These are phyloP conservation scores for Parastagonospora avenae DNA, from an alignment of 2,329 filamentous ascomycete genomes.

Conservation along the genomic window DNA sequence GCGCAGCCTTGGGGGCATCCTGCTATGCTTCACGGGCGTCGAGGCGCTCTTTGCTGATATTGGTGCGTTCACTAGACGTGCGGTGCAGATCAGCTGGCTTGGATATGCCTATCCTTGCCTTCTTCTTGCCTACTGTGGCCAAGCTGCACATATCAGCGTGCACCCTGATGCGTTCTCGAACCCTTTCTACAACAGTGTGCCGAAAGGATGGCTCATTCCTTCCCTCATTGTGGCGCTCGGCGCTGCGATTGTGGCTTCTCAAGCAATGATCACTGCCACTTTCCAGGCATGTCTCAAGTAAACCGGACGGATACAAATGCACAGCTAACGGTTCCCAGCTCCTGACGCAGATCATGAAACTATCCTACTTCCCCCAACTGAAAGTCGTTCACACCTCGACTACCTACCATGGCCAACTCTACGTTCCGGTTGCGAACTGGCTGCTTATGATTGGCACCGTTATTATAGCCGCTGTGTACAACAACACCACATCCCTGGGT, in stretches of 20 bases:
- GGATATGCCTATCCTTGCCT: conserved; percentile 71
- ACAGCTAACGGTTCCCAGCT: conserved; percentile 47
- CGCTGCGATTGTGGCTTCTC: conserved; percentile 75
- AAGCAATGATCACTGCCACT: conserved; percentile 77
- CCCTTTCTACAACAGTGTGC: conserved; percentile 74
- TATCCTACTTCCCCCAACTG: conserved; percentile 77
- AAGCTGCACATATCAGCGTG: conserved; percentile 72
- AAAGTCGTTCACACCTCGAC: conserved; percentile 73
- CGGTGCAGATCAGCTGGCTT: conserved; percentile 76
- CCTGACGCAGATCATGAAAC: conserved; percentile 73
- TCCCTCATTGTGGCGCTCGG: conserved; percentile 71
- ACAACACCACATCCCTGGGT: conserved; percentile 66
- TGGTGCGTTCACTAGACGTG: conserved; percentile 70
- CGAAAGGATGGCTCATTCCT: conserved; percentile 70
- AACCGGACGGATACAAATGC: not conserved
- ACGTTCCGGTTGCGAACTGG: conserved; percentile 78
- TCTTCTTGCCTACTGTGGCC: conserved; percentile 70
- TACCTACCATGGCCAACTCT: conserved; percentile 74
- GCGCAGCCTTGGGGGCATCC: conserved; percentile 70
- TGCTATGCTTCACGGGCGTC: conserved; percentile 76
- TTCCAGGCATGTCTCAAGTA: conserved; percentile 61
- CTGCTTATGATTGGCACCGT: conserved; percentile 76
- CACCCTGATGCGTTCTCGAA: conserved; percentile 68
- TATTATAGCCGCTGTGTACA: conserved; percentile 75
- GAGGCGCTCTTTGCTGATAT: conserved; percentile 80